Conservation (phyloP, 495 filamentous ascomycete species). For the Penicillium pulvis region DNA sequence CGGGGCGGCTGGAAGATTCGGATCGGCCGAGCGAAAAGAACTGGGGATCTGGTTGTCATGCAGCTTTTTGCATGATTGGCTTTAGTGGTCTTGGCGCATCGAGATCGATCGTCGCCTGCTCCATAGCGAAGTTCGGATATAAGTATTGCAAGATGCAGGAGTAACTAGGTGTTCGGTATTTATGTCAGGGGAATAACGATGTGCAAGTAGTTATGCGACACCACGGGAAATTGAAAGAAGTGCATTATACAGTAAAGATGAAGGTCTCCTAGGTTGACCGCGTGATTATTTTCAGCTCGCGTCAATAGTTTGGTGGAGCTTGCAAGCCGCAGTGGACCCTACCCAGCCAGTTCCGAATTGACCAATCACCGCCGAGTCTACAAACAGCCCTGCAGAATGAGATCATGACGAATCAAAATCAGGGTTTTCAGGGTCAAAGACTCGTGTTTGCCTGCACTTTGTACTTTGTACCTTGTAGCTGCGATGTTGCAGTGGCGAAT, state of each 20-base stretch:
- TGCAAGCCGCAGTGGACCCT: slow-evolving; percentile 1
- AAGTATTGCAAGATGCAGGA: no score
- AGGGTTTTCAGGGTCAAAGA: not conserved
- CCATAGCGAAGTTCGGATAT: not conserved
- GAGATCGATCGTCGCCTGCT: not conserved
- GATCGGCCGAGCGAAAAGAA: not conserved
- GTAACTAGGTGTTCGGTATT: no score
- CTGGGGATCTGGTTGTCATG: not conserved
- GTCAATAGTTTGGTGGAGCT: not conserved
- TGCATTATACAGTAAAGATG: not conserved
- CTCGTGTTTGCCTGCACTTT: not conserved
- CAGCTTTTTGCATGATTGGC: slow-evolving; percentile 3
- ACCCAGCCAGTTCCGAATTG: not conserved
- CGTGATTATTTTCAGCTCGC: not conserved
- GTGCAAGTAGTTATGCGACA: no score
- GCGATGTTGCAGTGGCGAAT: not conserved
- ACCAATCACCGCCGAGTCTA: not conserved
- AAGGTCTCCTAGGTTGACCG: not conserved
- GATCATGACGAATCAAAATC: slow-evolving; percentile 10
- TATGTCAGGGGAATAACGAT: no score
- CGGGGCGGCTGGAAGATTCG: not conserved
- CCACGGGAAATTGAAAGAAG: not conserved
- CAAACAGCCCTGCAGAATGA: slow-evolving; percentile 13
- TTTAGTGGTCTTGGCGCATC: not conserved
- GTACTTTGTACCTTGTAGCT: not conserved